phyloP scores from a whole-genome alignment of 345 rosid species.

The rapeseed (Brassica napus) region DNA sequence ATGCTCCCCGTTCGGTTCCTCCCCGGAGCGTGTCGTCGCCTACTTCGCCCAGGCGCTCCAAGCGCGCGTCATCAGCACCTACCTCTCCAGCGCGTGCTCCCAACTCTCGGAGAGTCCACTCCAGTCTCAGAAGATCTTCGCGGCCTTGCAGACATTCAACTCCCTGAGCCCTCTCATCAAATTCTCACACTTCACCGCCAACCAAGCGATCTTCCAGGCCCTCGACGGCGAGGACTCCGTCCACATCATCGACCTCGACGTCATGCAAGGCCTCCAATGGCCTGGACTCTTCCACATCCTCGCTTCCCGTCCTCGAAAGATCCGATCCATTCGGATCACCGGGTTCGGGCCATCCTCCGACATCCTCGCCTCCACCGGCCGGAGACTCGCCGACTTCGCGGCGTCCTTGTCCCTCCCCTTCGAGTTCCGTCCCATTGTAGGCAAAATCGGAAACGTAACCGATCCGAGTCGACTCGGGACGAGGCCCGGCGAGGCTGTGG shows the following conservation, averaged over 20 bases:
- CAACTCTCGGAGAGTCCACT: conserved; percentile 54
- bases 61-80: conserved; percentile 81
- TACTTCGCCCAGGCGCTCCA: conserved; percentile 86
- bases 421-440: conserved; percentile 77
- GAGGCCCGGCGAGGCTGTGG: conserved; percentile 64
- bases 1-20: conserved; percentile 86
- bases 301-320: conserved; percentile 73
- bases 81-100: conserved; percentile 56
- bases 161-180: conserved; percentile 75
- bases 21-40: conserved; percentile 87
- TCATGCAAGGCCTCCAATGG: conserved; percentile 99
- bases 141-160: conserved; percentile 80
- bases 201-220: conserved; percentile 90
- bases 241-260: conserved; percentile 90
- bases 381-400: conserved; percentile 85
- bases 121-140: conserved; percentile 72
- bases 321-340: conserved; percentile 76
- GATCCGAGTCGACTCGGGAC: conserved; percentile 64
- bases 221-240: conserved; percentile 76
- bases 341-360: conserved; percentile 84
- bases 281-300: conserved; percentile 96
- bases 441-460: conserved; percentile 64
- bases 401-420: conserved; percentile 71
- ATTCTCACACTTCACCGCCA: conserved; percentile 96
- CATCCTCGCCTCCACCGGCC: conserved; percentile 81